Percentiles rank a stretch among this genome's conserved stretches.
Conservation (phyloP, 2,329 filamentous ascomycete genomes). For the Sporothrix pseudoabietina region DNA sequence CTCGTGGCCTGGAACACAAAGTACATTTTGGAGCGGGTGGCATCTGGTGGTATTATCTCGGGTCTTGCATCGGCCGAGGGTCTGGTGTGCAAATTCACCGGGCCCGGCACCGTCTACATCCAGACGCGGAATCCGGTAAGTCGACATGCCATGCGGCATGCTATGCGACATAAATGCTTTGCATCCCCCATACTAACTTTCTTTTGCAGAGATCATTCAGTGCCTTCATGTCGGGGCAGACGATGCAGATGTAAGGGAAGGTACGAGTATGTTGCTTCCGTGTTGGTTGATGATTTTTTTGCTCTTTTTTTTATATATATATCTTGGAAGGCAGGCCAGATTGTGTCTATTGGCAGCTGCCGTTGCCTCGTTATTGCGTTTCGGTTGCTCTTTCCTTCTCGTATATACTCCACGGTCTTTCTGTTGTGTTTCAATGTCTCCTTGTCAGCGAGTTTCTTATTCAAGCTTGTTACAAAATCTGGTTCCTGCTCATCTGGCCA, state of each 20-base stretch:
- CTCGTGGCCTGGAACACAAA: conserved; percentile 97
- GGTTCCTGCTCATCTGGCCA: neutral
- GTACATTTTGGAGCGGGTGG: conserved; percentile 85
- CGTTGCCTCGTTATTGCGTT: neutral
- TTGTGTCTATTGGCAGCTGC: neutral
- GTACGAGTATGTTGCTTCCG: neutral
- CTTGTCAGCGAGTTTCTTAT: neutral
- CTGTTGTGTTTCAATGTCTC: neutral
- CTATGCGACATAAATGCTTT: too few relatives aligned
- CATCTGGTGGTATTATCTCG: conserved; percentile 92
- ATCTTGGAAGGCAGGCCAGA: neutral
- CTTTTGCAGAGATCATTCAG: conserved; percentile 52
- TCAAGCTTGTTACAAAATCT: too few relatives aligned
- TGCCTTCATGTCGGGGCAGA: conserved; percentile 55
- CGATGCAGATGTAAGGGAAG: conserved; percentile 37
- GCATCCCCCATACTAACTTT: neutral
- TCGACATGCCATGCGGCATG: conserved; percentile 29
- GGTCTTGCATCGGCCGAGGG: conserved; percentile 80
- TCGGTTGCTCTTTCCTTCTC: neutral
- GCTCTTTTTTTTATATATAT: too few relatives aligned
- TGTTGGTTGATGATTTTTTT: neutral
- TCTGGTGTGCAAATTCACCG: conserved; percentile 90
- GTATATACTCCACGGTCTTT: neutral
- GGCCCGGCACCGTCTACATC: conserved; percentile 86
- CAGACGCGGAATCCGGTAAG: conserved; percentile 84